Evolutionary conservation across 805 yeast species (phyloP), one percentile per base, ranked within the genome.

Genomic region (Hanseniaspora mollemarum): DNA sequence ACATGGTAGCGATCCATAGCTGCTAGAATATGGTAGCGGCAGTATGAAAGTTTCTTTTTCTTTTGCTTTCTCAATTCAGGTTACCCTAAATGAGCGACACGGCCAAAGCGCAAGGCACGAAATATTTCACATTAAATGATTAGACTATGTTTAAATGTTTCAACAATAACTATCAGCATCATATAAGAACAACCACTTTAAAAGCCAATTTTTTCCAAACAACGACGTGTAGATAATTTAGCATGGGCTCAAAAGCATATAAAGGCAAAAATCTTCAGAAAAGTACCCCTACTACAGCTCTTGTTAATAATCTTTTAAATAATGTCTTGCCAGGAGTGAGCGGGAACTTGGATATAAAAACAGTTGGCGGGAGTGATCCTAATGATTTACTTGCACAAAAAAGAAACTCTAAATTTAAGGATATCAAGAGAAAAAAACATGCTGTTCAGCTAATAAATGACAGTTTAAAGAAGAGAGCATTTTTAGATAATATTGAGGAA

Each of bases 331-430:
- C 52, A 6, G 52, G 31, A 13, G 56, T 58, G 54, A 40, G 52
- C 5, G 61, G 69, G 2, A 59, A 60, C 16, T 48, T 61, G 3
- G 60, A 72, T 6, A 63, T 67, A 49, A 42, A 58, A 12, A 70
- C 67, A 51, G 71, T 74, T 0, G 63, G 64, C 18, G 52, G 57
- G 9, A 70, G 73, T 0, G 72, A 75, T n/a, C 71, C 70, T 54
- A 66, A 63, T 51, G 63, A 75, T 9, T 56, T 71, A 26, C 57
- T n/a, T 18, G 36, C 33, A 9, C 52, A 51, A 7, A 50, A 53
- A 5, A 43, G 50, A 19, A 50, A 40, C 5, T 49, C 43, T 13
- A 51, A 53, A 31, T 36, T 43, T 25, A 45, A 45, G 32, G 41
- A 39, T 31, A 28, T 33, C 6, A 39, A 38, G n/a, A 48, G 50